phyloP scores from a whole-genome alignment of 176 grass and related monocot species.

The Zoysia pacifica region DNA sequence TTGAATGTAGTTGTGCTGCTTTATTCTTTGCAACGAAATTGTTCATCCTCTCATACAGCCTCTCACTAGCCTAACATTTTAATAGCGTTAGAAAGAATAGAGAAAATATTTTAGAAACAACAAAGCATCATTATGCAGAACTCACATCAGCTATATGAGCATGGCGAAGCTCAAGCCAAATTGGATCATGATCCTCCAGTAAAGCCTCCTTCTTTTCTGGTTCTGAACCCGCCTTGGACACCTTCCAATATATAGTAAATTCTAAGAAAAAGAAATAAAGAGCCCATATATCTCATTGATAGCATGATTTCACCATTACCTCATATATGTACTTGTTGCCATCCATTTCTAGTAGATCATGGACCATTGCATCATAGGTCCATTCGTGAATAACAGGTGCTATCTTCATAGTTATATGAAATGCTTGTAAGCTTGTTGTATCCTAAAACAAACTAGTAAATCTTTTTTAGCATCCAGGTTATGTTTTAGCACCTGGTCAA shows the following conservation, averaged over 20 bases:
- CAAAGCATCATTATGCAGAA: slow-evolving; percentile 23
- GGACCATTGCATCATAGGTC: slow-evolving; percentile 97
- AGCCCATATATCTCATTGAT: slow-evolving; percentile 17
- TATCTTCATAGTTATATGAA: slow-evolving; percentile 71
- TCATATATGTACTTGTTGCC: slow-evolving; percentile 92
- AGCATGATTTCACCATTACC: slow-evolving; percentile 46
- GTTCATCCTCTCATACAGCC: slow-evolving; percentile 87
- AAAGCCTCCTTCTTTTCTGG: slow-evolving; percentile 84
- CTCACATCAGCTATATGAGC: slow-evolving; percentile 97
- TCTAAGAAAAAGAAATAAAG: slow-evolving; percentile 19
- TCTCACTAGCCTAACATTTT: slow-evolving; percentile 81
- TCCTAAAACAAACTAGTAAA: slow-evolving; percentile 17
- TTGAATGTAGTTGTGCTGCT: slow-evolving; percentile 92
- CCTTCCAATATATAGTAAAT: slow-evolving; percentile 60
- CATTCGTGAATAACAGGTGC: slow-evolving; percentile 98
- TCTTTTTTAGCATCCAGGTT: background rate
- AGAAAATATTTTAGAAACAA: slow-evolving; percentile 19
- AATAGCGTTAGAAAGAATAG: slow-evolving; percentile 37
- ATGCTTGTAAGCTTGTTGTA: slow-evolving; percentile 37
- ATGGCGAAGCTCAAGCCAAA: slow-evolving; percentile 95
- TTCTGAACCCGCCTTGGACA: slow-evolving; percentile 55
- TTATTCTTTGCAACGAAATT: slow-evolving; percentile 92
- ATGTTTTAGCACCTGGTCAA: slow-evolving; percentile 80
- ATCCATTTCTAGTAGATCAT: slow-evolving; percentile 91
- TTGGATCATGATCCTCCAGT: slow-evolving; percentile 89